Conservation (phyloP, 2,329 filamentous ascomycete species). For the Truncatella angustata region DNA sequence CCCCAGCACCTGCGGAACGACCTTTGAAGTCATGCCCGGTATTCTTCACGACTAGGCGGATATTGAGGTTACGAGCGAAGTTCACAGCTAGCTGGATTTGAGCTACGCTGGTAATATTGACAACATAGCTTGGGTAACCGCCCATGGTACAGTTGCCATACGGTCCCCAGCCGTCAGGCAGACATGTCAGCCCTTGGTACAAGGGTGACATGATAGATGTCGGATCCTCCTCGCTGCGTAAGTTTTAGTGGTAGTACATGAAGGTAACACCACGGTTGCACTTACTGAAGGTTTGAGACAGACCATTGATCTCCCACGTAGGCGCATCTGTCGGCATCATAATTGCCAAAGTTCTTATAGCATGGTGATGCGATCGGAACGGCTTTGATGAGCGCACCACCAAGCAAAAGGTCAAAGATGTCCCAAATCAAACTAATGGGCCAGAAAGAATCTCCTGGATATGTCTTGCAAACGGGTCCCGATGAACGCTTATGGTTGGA, state of each 20-base stretch:
- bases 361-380: constrained; percentile 31
- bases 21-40: constrained; percentile 50
- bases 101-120: constrained; percentile 37
- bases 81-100: constrained; percentile 45
- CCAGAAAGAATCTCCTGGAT: background rate
- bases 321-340: background rate
- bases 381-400: constrained; percentile 30
- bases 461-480: background rate
- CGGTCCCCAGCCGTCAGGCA: constrained; percentile 20
- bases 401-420: constrained; percentile 23
- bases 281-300: background rate
- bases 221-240: constrained; percentile 31
- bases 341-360: constrained; percentile 11
- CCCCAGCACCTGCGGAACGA: constrained; percentile 34
- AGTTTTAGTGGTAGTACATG: background rate
- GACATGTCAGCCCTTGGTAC: constrained; percentile 25
- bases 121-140: constrained; percentile 38
- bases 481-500: background rate
- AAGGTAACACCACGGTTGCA: background rate
- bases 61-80: constrained; percentile 42
- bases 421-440: constrained; percentile 24
- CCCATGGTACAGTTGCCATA: constrained; percentile 35
- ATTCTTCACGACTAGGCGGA: constrained; percentile 48
- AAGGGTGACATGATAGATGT: constrained; percentile 40
- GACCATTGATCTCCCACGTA: background rate